Base-by-base conservation (phyloP, 208 protist genomes). In the Zelonia costaricensis region DNA sequence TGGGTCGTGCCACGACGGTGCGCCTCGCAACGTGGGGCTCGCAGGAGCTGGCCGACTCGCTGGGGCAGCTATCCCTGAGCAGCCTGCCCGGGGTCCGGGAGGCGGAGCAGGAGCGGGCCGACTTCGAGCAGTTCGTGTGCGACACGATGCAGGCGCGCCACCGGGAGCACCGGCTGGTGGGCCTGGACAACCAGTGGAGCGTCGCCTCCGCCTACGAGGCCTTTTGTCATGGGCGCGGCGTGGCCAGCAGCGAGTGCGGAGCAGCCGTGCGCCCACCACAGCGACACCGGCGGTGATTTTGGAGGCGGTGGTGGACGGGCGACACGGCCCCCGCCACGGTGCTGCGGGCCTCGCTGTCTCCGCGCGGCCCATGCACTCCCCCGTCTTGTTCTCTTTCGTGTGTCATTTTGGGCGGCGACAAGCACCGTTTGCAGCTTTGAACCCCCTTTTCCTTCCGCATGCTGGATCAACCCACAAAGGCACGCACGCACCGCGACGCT, bases 11-110 rank as follows among this genome's bases (percentile, higher is more conserved):
- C n/a, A n/a, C n/a, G 22, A 51, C 48, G 4, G 27, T 72, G 44
- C 65, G 55, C 13, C 65, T 72, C 22, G 48, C 49, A n/a, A 60
- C 51, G 51, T 72, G 65, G 65, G 65, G 65, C 2, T 7, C 65
- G 1, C 49, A 52, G 49, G 49, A 57, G 39, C 57, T 72, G 15
- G 65, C 65, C 22, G 65, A 64, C 44, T 72, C 65, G 1, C 33
- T 31, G 6, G 48, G 48, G 3, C 65, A 59, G 33, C 6, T 40
- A 3, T 64, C 56, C 10, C 47, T 63, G 23, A 55, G 39, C 42
- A 30, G 44, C 28, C 31, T 60, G 15, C 36, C 49, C 20, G 36
- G 30, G 16, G n/a, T 46, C 13, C 45, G 30, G 0, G 52, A 25
- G 38, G 4, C 25, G 18, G 28, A 38, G n/a, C 23, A 45, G 35